Evolutionary conservation across 148 eudicot species (phyloP).

Genomic region (Vaccinium macrocarpon): DNA sequence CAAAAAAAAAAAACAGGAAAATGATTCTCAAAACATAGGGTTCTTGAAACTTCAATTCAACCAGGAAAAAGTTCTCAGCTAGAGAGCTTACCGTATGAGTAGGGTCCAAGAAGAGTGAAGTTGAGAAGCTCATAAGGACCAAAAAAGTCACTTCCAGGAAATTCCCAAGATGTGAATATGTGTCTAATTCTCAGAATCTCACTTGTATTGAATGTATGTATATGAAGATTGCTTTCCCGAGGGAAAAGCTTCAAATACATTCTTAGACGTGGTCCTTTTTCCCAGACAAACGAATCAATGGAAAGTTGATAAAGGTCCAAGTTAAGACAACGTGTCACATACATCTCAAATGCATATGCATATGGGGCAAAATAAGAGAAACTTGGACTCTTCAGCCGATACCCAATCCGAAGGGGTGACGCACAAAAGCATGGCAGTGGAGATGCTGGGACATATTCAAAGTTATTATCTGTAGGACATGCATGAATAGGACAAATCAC

Average conservation of each 20-base stretch:
- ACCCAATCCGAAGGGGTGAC: constrained; percentile 73
- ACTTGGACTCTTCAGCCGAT: constrained; percentile 88
- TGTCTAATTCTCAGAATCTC: constrained; percentile 53
- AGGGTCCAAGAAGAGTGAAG: constrained; percentile 80
- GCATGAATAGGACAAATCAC: constrained; percentile 43
- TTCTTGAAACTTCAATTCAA: background rate
- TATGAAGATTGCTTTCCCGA: constrained; percentile 20
- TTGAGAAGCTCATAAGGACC: constrained; percentile 96
- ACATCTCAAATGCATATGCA: constrained; percentile 41
- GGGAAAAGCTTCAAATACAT: constrained; percentile 86
- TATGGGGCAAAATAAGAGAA: constrained; percentile 70
- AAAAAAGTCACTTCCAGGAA: constrained; percentile 61
- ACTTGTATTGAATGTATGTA: constrained; percentile 45
- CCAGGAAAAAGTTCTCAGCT: background rate
- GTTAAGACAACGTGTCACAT: constrained; percentile 47
- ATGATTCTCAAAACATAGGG: background rate
- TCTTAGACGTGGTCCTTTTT: constrained; percentile 79
- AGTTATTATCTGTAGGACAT: constrained; percentile 56
- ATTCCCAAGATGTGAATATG: constrained; percentile 58
- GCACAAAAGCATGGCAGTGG: constrained; percentile 74
- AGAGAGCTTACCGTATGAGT: constrained; percentile 48
- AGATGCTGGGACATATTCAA: constrained; percentile 61
- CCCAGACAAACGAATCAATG: constrained; percentile 73
- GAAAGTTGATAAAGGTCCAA: constrained; percentile 55
- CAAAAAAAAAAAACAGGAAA: background rate